These are phyloP conservation scores for Bipolaris zeicola DNA, from an alignment of 2,329 filamentous ascomycete genomes.

Conservation along the genomic window DNA sequence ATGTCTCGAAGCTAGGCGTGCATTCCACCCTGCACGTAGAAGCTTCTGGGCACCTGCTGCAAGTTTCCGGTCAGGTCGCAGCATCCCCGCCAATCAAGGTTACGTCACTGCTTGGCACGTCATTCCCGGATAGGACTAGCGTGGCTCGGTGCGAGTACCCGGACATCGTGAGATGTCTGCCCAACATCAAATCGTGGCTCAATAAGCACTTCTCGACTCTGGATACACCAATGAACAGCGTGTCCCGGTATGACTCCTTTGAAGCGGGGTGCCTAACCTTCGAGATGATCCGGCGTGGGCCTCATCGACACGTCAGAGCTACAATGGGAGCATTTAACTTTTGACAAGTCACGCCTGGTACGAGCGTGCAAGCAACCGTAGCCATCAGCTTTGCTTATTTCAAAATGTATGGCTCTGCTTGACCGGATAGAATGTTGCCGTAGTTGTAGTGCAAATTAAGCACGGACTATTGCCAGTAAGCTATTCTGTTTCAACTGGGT, in stretches of 20 bases:
- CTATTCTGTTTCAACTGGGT: no score
- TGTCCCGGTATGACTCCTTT: constrained; percentile 1
- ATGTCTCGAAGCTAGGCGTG: constrained; percentile 26
- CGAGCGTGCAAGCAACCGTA: no score
- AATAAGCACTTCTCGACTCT: background rate
- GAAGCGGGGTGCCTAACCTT: background rate
- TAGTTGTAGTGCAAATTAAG: no score
- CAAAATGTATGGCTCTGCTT: no score
- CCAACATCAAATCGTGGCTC: constrained; percentile 5
- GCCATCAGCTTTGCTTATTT: no score
- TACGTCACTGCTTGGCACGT: constrained; percentile 12
- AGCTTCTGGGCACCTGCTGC: constrained; percentile 33
- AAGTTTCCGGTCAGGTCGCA: constrained; percentile 23
- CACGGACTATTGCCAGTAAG: no score
- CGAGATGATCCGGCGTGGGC: background rate
- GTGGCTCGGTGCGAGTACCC: background rate
- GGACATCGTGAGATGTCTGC: constrained; percentile 8
- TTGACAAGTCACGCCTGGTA: background rate
- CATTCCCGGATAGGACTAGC: constrained; percentile 1
- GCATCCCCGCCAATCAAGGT: constrained; percentile 14
- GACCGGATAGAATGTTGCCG: no score
- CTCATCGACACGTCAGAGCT: constrained; percentile 13
- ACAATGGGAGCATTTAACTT: background rate
- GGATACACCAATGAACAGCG: background rate
- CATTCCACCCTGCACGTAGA: constrained; percentile 27